Conservation (phyloP, 2,329 filamentous ascomycete species). For the Trichoderma atrobrunneum region DNA sequence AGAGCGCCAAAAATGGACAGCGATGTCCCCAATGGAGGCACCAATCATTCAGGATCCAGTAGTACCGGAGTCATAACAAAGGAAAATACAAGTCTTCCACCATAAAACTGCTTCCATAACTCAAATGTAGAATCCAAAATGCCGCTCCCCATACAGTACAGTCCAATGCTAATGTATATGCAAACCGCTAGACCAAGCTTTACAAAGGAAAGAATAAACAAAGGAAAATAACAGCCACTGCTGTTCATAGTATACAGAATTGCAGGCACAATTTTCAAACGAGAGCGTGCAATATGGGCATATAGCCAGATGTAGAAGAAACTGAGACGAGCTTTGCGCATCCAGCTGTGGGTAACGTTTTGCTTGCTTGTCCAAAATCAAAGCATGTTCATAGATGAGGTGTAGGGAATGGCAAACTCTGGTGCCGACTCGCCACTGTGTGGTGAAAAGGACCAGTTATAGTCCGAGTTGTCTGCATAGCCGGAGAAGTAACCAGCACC, state of each 20-base stretch:
- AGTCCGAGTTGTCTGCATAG: constrained; percentile 44
- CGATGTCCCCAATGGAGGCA: constrained; percentile 8
- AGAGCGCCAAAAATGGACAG: constrained; percentile 11
- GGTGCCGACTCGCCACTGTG: constrained; percentile 35
- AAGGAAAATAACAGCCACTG: not conserved
- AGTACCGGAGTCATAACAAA: not conserved
- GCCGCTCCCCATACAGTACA: constrained; percentile 8
- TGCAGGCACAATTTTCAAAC: not conserved
- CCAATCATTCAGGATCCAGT: constrained; percentile 1
- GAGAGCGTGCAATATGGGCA: not conserved
- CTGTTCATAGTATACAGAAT: constrained; percentile 3
- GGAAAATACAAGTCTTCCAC: not conserved
- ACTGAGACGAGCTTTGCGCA: not conserved
- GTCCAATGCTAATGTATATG: constrained; percentile 15
- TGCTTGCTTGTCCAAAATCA: not conserved
- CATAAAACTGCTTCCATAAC: not conserved
- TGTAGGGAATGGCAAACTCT: constrained; percentile 30
- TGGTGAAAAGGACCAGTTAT: constrained; percentile 50
- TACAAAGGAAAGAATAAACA: not conserved
- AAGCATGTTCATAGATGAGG: constrained; percentile 39
- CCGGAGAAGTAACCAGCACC: constrained; percentile 41
- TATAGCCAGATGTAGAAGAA: not conserved
- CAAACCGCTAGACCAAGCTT: not conserved
- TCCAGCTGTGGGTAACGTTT: not conserved
- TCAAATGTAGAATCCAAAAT: not conserved